These are phyloP conservation scores for Ilex aquifolium DNA, from an alignment of 257 asterid genomes.

Conservation along the genomic window DNA sequence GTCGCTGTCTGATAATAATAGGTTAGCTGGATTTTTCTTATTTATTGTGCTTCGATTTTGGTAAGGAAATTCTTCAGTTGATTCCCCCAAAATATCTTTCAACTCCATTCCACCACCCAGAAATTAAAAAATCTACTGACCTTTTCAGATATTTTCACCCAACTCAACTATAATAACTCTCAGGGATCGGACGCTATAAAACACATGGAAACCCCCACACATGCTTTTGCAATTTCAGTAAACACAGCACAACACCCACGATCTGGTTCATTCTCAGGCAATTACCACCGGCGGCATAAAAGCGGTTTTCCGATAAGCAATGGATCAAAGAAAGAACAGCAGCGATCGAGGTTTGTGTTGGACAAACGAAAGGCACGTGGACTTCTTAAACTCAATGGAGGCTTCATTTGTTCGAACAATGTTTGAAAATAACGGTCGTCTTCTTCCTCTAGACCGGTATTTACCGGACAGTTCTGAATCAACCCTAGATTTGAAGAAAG, in stretches of 20 bases:
- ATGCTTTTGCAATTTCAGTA: too few relatives aligned
- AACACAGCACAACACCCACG: neutral
- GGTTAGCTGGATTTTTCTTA: too few relatives aligned
- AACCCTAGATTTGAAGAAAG: neutral
- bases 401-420: neutral
- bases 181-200: too few relatives aligned
- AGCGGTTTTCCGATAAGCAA: neutral
- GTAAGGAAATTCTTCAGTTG: too few relatives aligned
- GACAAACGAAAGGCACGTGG: constrained; percentile 1
- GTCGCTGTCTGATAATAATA: too few relatives aligned
- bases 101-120: too few relatives aligned
- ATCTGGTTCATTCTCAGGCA: neutral
- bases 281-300: neutral
- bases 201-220: too few relatives aligned
- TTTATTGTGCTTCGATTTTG: too few relatives aligned
- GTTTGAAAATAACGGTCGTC: neutral
- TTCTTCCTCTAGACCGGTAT: neutral
- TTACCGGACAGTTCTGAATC: neutral
- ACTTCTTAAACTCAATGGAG: neutral
- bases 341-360: neutral
- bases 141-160: too few relatives aligned
- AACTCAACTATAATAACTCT: too few relatives aligned
- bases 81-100: too few relatives aligned
- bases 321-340: neutral
- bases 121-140: too few relatives aligned